A percentile compares a stretch with the other conserved stretches of the same genome.
phyloP scores from a whole-genome alignment of 257 asterid genomes.

The Nicotiana knightiana region DNA sequence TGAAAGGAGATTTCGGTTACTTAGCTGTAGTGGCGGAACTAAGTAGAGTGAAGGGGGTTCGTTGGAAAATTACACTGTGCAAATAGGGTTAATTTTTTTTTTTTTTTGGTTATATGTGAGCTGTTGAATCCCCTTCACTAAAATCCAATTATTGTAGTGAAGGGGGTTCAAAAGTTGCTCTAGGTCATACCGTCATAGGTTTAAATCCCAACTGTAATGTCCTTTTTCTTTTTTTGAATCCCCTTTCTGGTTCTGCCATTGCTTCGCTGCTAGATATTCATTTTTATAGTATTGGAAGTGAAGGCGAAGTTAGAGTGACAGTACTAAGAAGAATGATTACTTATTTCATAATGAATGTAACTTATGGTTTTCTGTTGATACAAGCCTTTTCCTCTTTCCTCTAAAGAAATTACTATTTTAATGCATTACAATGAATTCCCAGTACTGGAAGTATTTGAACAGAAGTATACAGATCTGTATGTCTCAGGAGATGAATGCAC shows the following conservation, averaged over 20 bases:
- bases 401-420: not conserved
- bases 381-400: not conserved
- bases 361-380: not conserved
- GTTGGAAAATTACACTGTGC: no score
- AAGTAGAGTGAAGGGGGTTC: no score
- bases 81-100: no score
- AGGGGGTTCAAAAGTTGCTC: no score
- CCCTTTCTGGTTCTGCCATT: no score
- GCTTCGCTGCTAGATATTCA: not conserved
- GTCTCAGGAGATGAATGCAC: not conserved
- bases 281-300: not conserved
- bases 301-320: not conserved
- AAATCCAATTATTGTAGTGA: no score
- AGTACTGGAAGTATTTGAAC: not conserved
- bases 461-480: not conserved
- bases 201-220: no score
- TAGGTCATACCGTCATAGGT: no score
- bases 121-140: no score
- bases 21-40: not conserved
- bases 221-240: no score
- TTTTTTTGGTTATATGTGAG: no score
- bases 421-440: conserved; percentile 7
- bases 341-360: not conserved
- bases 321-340: not conserved
- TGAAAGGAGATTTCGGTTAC: not conserved